Conservation (phyloP, 1,284 basidiomycete species). For the Ceratobasidium sp. region DNA sequence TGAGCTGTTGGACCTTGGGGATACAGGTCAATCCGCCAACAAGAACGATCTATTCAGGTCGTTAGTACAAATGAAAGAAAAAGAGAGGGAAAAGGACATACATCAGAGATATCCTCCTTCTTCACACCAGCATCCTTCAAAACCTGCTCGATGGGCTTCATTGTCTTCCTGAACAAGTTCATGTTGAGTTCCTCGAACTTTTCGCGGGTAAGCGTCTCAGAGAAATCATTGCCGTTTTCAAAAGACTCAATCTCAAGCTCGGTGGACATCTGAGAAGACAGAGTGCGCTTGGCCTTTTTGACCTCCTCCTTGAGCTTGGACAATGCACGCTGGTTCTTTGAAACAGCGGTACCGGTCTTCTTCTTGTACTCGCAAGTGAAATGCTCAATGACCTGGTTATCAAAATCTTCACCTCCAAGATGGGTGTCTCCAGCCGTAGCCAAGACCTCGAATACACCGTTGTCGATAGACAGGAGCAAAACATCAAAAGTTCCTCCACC, state of each 20-base stretch:
- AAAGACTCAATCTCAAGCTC: conserved; percentile 85
- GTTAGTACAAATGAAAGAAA: neutral
- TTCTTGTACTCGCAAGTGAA: conserved; percentile 94
- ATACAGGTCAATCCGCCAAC: conserved; percentile 99
- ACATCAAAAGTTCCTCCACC: conserved; percentile 99
- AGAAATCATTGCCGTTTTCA: conserved; percentile 95
- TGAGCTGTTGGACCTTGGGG: conserved; percentile 96
- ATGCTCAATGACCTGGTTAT: conserved; percentile 95
- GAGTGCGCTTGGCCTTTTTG: conserved; percentile 98
- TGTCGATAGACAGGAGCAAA: conserved; percentile 95
- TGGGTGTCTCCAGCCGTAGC: conserved; percentile 99
- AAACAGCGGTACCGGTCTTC: conserved; percentile 92
- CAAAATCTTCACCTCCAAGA: conserved; percentile 99
- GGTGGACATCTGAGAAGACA: conserved; percentile 80
- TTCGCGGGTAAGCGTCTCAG: conserved; percentile 95
- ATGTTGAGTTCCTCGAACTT: conserved; percentile 99
- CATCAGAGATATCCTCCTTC: conserved; percentile 97
- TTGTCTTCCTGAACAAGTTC: conserved; percentile 98
- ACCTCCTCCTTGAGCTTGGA: conserved; percentile 98
- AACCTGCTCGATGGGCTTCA: conserved; percentile 99
- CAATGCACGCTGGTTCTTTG: conserved; percentile 87
- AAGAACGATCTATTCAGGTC: conserved; percentile 69
- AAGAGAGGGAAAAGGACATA: conserved; percentile 53
- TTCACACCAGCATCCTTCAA: conserved; percentile 97
- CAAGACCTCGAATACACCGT: conserved; percentile 97